These are phyloP conservation scores for Xylaria flabelliformis DNA, from an alignment of 495 filamentous ascomycete species.

Conservation along the genomic window DNA sequence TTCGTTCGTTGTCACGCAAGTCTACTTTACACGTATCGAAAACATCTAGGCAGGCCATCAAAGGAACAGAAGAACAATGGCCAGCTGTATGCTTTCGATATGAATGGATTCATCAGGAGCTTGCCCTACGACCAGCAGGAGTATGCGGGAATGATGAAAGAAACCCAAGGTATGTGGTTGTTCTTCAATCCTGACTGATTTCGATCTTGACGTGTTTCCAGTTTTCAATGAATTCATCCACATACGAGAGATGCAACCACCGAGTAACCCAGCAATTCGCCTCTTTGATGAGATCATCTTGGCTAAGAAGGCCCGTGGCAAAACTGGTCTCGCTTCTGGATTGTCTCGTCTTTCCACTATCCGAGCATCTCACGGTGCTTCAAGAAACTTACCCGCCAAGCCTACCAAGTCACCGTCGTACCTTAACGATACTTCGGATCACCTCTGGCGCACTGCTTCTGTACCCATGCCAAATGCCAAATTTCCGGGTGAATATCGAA, in stretches of 20 bases:
- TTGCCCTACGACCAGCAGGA: slow-evolving; percentile 90
- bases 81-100: slow-evolving; percentile 89
- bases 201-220: slow-evolving; percentile 43
- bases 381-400: slow-evolving; percentile 45
- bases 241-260: slow-evolving; percentile 74
- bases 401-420: slow-evolving; percentile 66
- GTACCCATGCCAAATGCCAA: slow-evolving; percentile 77
- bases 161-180: slow-evolving; percentile 81
- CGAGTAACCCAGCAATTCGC: slow-evolving; percentile 69
- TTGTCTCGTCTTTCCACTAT: slow-evolving; percentile 61
- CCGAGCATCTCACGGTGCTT: slow-evolving; percentile 51
- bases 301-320: slow-evolving; percentile 88
- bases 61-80: slow-evolving; percentile 86
- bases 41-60: slow-evolving; percentile 74
- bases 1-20: slow-evolving; percentile 95
- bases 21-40: slow-evolving; percentile 94
- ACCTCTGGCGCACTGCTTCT: slow-evolving; percentile 89
- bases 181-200: background rate
- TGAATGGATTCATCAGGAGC: slow-evolving; percentile 90
- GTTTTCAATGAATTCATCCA: slow-evolving; percentile 97
- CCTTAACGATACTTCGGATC: slow-evolving; percentile 83
- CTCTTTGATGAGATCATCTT: slow-evolving; percentile 96
- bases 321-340: slow-evolving; percentile 55
- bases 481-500: slow-evolving; percentile 70
- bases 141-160: slow-evolving; percentile 83